Evolutionary conservation across 202 grass and related monocot genomes (phyloP), one percentile per base, ranked within the genome.

Genomic region (Elaeis oleifera): DNA sequence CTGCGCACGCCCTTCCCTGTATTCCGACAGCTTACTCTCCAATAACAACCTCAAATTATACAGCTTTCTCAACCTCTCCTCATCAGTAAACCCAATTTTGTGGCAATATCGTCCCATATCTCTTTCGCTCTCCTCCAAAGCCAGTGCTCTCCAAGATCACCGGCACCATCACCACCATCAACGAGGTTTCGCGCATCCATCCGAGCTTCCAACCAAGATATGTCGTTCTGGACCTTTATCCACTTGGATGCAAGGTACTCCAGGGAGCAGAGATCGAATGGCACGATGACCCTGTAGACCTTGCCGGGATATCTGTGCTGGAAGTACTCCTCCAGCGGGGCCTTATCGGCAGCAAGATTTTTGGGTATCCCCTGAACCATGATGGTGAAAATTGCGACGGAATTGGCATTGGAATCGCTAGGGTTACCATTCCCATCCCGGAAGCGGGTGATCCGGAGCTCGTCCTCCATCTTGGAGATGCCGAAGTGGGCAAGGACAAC

Each of bases 311-410:
- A 99, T 28, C 81, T 80, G 63, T 99, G 94, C 9, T 99, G 88
- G 63, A 99, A 85, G 67, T 99, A 99, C 17, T 99, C 94, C 65
- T 74, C 84, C 36, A 99, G 80, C 0, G 88, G 94, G 23, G 75
- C 56, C 80, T 76, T 92, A 65, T 99, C 78, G 2, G 82, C 76
- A 0, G 88, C 79, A 5, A 99, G 72, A 56, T 77, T 53, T 80
- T 83, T 92, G 21, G 94, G 94, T 18, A 92, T 84, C 53, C 94
- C 88, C 81, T 99, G 94, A 70, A 99, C 83, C 88, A 92, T 92
- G 64, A 99, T 71, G 23, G 94, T 92, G 80, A 99, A 99, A 36
- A 99, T 76, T 36, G 88, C 85, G n/a, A 99, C 71, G 2, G 94
- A 99, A 76, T 80, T 88, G 62, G 79, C 81, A 36, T 86, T 92